A percentile compares a stretch with the other conserved stretches of the same genome.
phyloP scores from a whole-genome alignment of 2,329 filamentous ascomycete species.

The Helicocarpus griseus region DNA sequence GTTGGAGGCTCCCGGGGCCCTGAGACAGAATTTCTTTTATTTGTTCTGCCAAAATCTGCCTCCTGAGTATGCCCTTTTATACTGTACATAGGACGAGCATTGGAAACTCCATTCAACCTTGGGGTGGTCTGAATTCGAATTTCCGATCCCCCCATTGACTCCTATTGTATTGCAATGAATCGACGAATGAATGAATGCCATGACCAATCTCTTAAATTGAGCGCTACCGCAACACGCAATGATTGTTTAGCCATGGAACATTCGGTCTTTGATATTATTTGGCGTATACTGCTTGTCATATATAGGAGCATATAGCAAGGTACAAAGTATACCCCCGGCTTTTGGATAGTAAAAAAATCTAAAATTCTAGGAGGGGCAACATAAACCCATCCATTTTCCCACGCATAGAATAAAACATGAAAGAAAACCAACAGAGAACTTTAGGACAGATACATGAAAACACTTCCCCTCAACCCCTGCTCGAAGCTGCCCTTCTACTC shows the following conservation, averaged over 20 bases:
- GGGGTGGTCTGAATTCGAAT: background rate
- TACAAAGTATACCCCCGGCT: background rate
- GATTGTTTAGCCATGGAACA: background rate
- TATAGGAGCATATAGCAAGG: background rate
- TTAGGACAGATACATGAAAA: background rate
- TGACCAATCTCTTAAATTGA: background rate
- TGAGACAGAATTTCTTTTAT: background rate
- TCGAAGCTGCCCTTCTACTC: constrained; percentile 34
- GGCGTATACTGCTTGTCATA: background rate
- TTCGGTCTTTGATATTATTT: background rate
- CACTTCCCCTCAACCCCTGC: constrained; percentile 11
- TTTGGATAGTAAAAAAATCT: background rate
- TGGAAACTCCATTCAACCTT: too few species aligned
- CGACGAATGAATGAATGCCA: background rate
- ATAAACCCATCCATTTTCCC: background rate
- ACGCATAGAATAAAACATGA: background rate
- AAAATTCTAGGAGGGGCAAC: background rate
- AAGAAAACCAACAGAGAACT: background rate
- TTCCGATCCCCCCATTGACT: background rate
- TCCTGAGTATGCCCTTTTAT: background rate
- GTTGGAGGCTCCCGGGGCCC: too few species aligned
- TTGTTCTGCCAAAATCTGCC: background rate
- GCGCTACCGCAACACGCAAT: background rate
- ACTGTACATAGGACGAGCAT: background rate
- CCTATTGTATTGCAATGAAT: background rate